Base-by-base conservation (phyloP, 495 filamentous ascomycete species). In the Podospora sp. region DNA sequence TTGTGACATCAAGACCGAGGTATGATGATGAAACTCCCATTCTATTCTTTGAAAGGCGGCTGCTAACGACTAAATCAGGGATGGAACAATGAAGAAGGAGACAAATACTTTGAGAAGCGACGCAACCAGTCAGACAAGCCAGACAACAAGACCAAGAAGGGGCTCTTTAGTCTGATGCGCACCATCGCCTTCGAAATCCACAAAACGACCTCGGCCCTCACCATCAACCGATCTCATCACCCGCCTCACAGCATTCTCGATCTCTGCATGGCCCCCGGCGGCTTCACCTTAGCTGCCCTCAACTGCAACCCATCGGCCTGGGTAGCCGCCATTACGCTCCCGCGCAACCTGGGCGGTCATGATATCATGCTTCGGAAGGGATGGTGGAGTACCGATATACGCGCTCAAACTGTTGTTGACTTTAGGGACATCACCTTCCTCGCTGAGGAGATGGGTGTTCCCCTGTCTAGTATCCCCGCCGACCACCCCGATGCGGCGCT, bases 381-480 rank as follows among this genome's bases (percentile, higher is more conserved):
- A 4, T 52, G 49, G 49, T 52, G 4, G 18, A 22, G 21, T 12
- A 52, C 49, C 12, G 49, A 52, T 14, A 52, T 22, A 18, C 5
- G 21, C 21, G 49, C 49, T 12, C 49, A 22, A 6, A 14, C 14
- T 22, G 3, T 5, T 52, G 49, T 52, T 6, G 49, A 52, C 4
- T 52, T 52, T 52, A 3, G 49, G 6, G 49, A 52, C 21, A 52
- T 52, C 49, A 52, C 49, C 18, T 22, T 52, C 49, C 49, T 52
- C 49, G 49, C 49, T 52, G 49, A 52, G 49, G 49, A 52, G 49
- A 52, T 52, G 49, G 49, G 49, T 26, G 12, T 56, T 22, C n/a
- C 52, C 8, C 7, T 26, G 52, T 22, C 7, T 2, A 8, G 8
- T 14, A 22, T 56, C 20, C 20, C 52, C 22, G 52, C 85, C 9